Percentiles rank a stretch among this genome's conserved stretches.
These are phyloP conservation scores for Thermochaetoides dissita DNA, from an alignment of 2,329 filamentous ascomycete genomes.

Conservation along the genomic window DNA sequence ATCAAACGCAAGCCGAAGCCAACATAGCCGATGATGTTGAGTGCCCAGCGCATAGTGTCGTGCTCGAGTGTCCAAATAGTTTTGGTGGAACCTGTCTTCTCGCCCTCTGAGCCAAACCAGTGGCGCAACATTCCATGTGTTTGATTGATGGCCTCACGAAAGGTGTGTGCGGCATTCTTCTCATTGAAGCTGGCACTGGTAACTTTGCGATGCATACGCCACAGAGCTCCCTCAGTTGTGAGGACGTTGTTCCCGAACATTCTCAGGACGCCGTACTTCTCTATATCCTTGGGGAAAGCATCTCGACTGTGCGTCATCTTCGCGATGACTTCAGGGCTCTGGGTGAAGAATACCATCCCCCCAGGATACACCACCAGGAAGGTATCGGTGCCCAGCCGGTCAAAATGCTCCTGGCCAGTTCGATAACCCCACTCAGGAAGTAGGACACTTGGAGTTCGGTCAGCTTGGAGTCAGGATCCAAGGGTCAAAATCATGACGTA, in stretches of 20 bases:
- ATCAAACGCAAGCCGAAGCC: slow-evolving; percentile 52
- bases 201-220: slow-evolving; percentile 61
- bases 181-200: slow-evolving; percentile 63
- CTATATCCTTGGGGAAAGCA: slow-evolving; percentile 55
- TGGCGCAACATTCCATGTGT: slow-evolving; percentile 44
- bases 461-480: neutral
- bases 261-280: slow-evolving; percentile 44
- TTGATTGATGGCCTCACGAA: slow-evolving; percentile 47
- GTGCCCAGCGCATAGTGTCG: slow-evolving; percentile 50
- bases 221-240: slow-evolving; percentile 52
- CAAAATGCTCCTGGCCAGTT: slow-evolving; percentile 43
- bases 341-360: slow-evolving; percentile 38
- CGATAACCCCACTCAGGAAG: slow-evolving; percentile 46
- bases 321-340: slow-evolving; percentile 49
- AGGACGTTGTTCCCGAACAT: slow-evolving; percentile 61
- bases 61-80: slow-evolving; percentile 43
- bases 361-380: slow-evolving; percentile 51
- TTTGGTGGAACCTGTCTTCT: slow-evolving; percentile 24
- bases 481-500: slow-evolving; percentile 23
- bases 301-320: slow-evolving; percentile 54
- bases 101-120: slow-evolving; percentile 36
- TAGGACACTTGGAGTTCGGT: slow-evolving; percentile 29
- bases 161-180: slow-evolving; percentile 55
- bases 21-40: slow-evolving; percentile 49
- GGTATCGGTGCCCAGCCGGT: slow-evolving; percentile 41